phyloP scores from a whole-genome alignment of 2,329 filamentous ascomycete genomes.

The Apiospora malaysiana region DNA sequence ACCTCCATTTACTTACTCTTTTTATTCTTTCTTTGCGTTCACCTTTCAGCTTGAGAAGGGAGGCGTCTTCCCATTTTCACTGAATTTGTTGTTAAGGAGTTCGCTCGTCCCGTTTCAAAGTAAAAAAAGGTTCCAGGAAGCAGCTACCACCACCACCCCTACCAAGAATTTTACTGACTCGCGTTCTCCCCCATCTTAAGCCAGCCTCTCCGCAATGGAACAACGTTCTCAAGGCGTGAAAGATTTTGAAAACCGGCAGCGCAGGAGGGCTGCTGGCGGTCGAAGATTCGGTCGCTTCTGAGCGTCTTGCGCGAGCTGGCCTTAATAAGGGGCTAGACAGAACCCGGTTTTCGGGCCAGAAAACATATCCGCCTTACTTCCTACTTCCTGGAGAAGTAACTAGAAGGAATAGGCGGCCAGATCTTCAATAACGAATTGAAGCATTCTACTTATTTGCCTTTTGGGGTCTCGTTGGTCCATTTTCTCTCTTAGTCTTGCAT shows the following conservation, averaged over 20 bases:
- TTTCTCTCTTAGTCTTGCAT: not conserved
- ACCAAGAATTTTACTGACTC: constrained; percentile 23
- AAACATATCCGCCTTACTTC: not conserved
- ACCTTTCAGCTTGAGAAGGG: not conserved
- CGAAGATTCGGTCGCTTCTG: constrained; percentile 18
- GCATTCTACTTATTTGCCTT: not conserved
- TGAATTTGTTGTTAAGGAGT: not conserved
- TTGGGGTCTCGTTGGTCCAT: not conserved
- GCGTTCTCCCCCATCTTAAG: constrained; percentile 39
- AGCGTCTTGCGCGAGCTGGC: not conserved
- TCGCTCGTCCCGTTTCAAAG: not conserved
- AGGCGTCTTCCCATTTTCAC: not conserved
- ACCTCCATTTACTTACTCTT: not conserved
- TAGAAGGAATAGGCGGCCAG: not conserved
- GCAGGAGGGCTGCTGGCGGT: constrained; percentile 9
- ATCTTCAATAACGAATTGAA: not conserved
- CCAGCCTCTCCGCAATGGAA: constrained; percentile 57
- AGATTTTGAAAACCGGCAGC: constrained; percentile 45
- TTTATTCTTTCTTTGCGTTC: not conserved
- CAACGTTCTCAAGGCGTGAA: constrained; percentile 57
- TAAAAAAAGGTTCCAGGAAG: not conserved
- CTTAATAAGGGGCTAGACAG: not conserved
- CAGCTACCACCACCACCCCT: not conserved
- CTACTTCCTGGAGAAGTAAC: not conserved
- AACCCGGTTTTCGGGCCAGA: not conserved